Conservation (phyloP, 495 filamentous ascomycete species). For the Penicillium parvum region DNA sequence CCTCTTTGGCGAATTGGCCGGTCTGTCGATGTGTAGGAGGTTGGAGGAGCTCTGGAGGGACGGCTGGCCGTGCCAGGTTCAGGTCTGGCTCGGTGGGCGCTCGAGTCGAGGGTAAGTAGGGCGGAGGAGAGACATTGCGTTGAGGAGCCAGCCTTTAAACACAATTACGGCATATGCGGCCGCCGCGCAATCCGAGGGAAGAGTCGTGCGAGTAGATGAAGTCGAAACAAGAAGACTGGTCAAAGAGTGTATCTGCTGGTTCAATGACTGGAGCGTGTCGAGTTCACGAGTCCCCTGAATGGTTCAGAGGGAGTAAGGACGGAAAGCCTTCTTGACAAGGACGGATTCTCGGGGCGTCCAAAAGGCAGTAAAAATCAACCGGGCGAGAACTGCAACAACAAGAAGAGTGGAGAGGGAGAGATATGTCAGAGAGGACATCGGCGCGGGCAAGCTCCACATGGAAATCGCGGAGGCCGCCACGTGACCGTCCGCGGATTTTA, state of each 20-base stretch:
- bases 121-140: conserved; percentile 42
- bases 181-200: conserved; percentile 25
- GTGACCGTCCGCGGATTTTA: conserved; percentile 29
- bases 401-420: background rate
- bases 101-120: conserved; percentile 30
- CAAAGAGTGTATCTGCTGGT: background rate
- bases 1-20: conserved; percentile 25
- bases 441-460: conserved; percentile 2
- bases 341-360: too few relatives aligned
- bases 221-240: background rate
- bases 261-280: conserved; percentile 6
- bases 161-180: conserved; percentile 39
- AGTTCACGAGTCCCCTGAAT: conserved; percentile 16
- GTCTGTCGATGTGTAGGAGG: conserved; percentile 6
- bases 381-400: background rate
- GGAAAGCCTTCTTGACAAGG: too few relatives aligned
- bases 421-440: background rate
- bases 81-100: conserved; percentile 26
- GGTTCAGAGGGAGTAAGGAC: too few relatives aligned
- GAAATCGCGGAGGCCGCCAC: conserved; percentile 20
- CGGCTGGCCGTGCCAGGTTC: conserved; percentile 16
- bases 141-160: conserved; percentile 44
- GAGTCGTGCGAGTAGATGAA: background rate
- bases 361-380: background rate
- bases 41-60: conserved; percentile 12